A percentile compares a stretch with the other conserved stretches of the same genome.
phyloP scores from a whole-genome alignment of 768 basidiomycete species.

The Suillus fuscotomentosus region DNA sequence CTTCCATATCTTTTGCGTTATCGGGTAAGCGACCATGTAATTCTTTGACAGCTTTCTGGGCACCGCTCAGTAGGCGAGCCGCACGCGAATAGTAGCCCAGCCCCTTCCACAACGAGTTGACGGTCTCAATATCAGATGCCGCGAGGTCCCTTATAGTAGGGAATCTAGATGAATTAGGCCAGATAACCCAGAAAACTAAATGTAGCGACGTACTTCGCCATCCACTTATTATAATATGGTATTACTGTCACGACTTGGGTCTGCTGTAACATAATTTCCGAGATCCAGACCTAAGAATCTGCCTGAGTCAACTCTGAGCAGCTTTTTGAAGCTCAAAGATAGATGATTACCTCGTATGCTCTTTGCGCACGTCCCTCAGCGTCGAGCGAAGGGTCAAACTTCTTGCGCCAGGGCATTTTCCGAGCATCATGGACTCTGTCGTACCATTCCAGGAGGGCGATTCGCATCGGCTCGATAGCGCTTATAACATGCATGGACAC shows the following conservation, averaged over 20 bases:
- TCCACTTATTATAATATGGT: conserved; percentile 90
- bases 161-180: conserved; percentile 47
- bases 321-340: neutral
- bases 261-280: conserved; percentile 96
- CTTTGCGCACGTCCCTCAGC: conserved; percentile 71
- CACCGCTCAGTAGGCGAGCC: conserved; percentile 77
- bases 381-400: conserved; percentile 52
- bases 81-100: conserved; percentile 90
- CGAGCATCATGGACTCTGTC: conserved; percentile 59
- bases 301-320: neutral
- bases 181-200: neutral
- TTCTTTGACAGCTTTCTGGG: conserved; percentile 70
- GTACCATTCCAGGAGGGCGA: conserved; percentile 69
- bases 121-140: conserved; percentile 71
- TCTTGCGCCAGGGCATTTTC: conserved; percentile 92
- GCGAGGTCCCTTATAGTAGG: conserved; percentile 80
- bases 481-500: conserved; percentile 49
- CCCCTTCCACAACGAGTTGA: conserved; percentile 90
- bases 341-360: conserved; percentile 78
- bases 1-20: conserved; percentile 79
- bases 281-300: conserved; percentile 70
- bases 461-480: conserved; percentile 40
- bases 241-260: conserved; percentile 94
- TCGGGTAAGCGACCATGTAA: conserved; percentile 72
- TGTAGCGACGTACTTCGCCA: conserved; percentile 56